A percentile compares a stretch with the other conserved stretches of the same genome.
phyloP scores from a whole-genome alignment of 805 yeast species.

The Cephaloascus albidus region DNA sequence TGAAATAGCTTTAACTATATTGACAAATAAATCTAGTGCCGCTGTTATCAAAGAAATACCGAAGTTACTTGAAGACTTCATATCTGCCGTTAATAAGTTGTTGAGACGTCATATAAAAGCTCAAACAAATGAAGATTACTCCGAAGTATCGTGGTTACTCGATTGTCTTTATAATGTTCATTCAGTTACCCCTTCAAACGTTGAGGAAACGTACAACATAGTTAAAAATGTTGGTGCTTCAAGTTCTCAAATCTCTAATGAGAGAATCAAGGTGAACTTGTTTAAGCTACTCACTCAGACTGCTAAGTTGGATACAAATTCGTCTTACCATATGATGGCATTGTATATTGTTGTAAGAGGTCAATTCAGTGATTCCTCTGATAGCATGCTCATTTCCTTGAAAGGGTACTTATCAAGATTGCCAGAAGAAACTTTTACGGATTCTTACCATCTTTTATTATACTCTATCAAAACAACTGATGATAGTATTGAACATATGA shows the following conservation, averaged over 20 bases:
- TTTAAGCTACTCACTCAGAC: conserved; percentile 16
- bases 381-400: neutral
- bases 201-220: neutral
- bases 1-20: neutral
- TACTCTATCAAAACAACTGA: neutral
- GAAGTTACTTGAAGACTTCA: neutral
- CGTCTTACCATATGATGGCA: neutral
- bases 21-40: neutral
- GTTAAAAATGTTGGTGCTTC: neutral
- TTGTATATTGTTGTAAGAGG: neutral
- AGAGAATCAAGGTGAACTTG: conserved; percentile 12
- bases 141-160: neutral
- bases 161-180: neutral
- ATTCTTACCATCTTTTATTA: neutral
- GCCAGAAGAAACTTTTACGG: neutral
- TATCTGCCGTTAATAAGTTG: neutral
- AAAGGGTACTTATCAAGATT: neutral
- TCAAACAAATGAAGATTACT: neutral
- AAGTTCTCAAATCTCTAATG: too few relatives aligned
- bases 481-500: neutral
- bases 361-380: neutral
- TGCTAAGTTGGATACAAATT: conserved; percentile 4
- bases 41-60: too few relatives aligned
- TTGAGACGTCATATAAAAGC: neutral
- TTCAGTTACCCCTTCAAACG: neutral